These are phyloP conservation scores for Gynandropsis gynandra DNA, from an alignment of 345 rosid species.

Conservation along the genomic window DNA sequence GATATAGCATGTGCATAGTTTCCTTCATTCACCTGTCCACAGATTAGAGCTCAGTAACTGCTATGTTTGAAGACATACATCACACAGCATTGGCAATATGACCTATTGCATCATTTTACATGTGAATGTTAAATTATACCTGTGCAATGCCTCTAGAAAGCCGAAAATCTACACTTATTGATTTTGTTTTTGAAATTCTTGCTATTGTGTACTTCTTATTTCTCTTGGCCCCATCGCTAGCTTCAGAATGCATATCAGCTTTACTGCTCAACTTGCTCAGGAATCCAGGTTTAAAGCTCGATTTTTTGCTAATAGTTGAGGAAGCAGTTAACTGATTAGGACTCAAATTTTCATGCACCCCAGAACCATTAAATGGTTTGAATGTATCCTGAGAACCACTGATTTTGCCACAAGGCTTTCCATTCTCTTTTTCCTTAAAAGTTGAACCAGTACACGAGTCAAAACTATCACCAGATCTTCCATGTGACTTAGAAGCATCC, in stretches of 20 bases:
- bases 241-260: conserved; percentile 32
- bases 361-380: conserved; percentile 32
- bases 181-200: conserved; percentile 57
- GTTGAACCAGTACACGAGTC: conserved; percentile 28
- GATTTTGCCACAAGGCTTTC: conserved; percentile 28
- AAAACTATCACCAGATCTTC: conserved; percentile 29
- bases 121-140: conserved; percentile 32
- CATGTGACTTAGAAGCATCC: conserved; percentile 32
- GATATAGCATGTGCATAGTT: conserved; percentile 75
- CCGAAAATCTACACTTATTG: conserved; percentile 88
- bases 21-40: conserved; percentile 91
- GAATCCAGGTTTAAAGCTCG: conserved; percentile 39
- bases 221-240: conserved; percentile 39
- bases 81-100: conserved; percentile 4
- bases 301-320: conserved; percentile 29
- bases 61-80: conserved; percentile 8
- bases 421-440: conserved; percentile 31
- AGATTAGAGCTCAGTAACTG: conserved; percentile 18
- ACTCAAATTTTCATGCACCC: conserved; percentile 26
- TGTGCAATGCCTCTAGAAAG: conserved; percentile 95
- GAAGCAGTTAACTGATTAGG: conserved; percentile 35
- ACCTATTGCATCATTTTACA: neutral
- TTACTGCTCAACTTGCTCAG: conserved; percentile 32
- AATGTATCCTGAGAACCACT: conserved; percentile 33
- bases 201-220: conserved; percentile 54